A percentile compares a stretch with the other conserved stretches of the same genome.
Evolutionary conservation across 306 rosid genomes (phyloP).

Genomic region (Castanospermum australe): DNA sequence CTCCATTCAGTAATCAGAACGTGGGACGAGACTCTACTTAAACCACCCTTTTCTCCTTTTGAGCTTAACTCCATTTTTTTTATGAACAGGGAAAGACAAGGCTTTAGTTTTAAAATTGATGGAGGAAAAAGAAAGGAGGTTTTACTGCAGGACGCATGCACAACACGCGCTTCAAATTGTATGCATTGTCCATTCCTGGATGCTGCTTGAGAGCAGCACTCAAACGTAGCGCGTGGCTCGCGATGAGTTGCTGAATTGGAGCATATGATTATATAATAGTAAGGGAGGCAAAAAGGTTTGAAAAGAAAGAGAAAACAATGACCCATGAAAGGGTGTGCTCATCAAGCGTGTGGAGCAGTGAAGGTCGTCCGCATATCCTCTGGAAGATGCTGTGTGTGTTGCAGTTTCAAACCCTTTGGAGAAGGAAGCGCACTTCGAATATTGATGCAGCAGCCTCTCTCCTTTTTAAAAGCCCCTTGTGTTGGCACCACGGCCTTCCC

Average conservation of each 20-base stretch:
- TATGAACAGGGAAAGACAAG: background rate
- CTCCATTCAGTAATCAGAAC: background rate
- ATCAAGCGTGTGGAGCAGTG: conserved; percentile 18
- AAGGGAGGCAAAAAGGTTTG: background rate
- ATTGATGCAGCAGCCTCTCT: background rate
- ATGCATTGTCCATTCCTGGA: background rate
- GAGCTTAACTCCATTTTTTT: background rate
- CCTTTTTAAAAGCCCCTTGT: conserved; percentile 4
- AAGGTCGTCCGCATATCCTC: conserved; percentile 49
- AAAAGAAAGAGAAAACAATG: background rate
- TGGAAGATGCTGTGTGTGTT: conserved; percentile 48
- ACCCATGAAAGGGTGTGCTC: background rate
- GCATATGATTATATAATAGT: background rate
- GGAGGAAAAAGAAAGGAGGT: background rate
- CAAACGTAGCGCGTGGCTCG: conserved; percentile 3
- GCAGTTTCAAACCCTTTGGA: background rate
- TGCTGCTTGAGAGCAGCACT: background rate
- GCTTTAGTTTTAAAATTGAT: background rate
- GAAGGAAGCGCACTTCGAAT: conserved; percentile 15
- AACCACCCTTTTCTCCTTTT: background rate
- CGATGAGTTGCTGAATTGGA: background rate
- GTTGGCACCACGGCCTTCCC: background rate
- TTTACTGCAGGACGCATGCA: background rate
- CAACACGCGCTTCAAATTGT: background rate
- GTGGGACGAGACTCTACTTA: conserved; percentile 7